Percentiles rank a stretch among this genome's conserved stretches.
phyloP scores from a whole-genome alignment of 768 basidiomycete species.

The Leucocoprinus sp. region DNA sequence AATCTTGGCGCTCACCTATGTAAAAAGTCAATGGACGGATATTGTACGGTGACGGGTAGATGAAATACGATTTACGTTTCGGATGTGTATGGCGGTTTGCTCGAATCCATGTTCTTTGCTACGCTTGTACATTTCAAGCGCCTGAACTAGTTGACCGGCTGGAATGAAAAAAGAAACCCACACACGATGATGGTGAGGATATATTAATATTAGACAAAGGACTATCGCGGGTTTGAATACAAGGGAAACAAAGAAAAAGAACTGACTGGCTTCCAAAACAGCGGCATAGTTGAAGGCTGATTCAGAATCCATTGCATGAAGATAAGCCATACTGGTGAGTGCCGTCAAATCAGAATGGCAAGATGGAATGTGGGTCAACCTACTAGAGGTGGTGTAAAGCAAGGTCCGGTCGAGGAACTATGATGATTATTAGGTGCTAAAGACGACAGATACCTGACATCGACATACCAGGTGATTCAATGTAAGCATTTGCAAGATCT shows the following conservation, averaged over 20 bases:
- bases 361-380: conserved; percentile 21
- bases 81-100: conserved; percentile 73
- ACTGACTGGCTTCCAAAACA: conserved; percentile 81
- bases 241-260: conserved; percentile 2
- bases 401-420: conserved; percentile 72
- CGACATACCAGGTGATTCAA: conserved; percentile 51
- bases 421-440: not conserved
- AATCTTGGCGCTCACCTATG: conserved; percentile 75
- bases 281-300: conserved; percentile 89
- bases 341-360: conserved; percentile 12
- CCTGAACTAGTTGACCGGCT: conserved; percentile 78
- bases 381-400: conserved; percentile 80
- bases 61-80: conserved; percentile 48
- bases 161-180: conserved; percentile 10
- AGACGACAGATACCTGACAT: conserved; percentile 4
- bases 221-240: conserved; percentile 11
- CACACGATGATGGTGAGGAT: too few species aligned
- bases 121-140: conserved; percentile 73
- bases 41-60: not conserved
- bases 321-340: conserved; percentile 59
- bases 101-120: conserved; percentile 74
- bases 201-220: conserved; percentile 25
- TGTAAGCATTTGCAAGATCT: conserved; percentile 89
- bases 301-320: conserved; percentile 84
- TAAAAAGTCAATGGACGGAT: conserved; percentile 12